Base-by-base conservation (phyloP, 2,329 filamentous ascomycete genomes). In the Penicillium sp. region DNA sequence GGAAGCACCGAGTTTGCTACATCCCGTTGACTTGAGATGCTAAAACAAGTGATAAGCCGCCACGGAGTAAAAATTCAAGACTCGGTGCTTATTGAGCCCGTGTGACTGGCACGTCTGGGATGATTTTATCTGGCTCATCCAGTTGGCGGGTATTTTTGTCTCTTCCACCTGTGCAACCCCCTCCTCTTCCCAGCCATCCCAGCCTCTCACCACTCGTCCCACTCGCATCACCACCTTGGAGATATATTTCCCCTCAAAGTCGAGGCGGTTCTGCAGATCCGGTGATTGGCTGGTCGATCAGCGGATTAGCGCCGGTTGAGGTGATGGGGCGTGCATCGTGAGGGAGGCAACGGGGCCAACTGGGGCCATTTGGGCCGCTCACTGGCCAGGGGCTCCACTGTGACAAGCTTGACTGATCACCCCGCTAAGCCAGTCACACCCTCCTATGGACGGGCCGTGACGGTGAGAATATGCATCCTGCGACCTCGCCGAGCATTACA, bases 271-370 rank as follows among this genome's bases (percentile, higher is more conserved):
- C 71, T 66, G 55, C 52, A 63, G 25, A 37, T 12, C 20, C 31
- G 65, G 35, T 73, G 71, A 69, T 74, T 74, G 71, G 71, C 62
- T 65, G 62, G 66, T 47, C 66, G 66, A 71, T 72, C 66, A 67
- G 56, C 61, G 63, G 52, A 42, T 70, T 70, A 68, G 71, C 69
- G 71, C 71, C 68, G 67, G 68, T 57, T 56, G 57, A 63, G 61
- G 63, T 63, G 64, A 65, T 54, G 62, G 65, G 37, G 63, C 65
- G 58, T 65, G 63, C 63, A 61, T 66, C 54, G 59, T 56, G 54
- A 62, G 61, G 61, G 52, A 42, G 54, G 57, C 35, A 50, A 58
- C 37, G 50, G 42, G 55, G 49, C 35, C 59, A 12, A 50, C 50
- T 53, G 20, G 45, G 57, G 38, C 35, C 52, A 2, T 45, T 39